Evolutionary conservation across 164 flowering plant genomes (phyloP).

Genomic region (Annona cherimola): DNA sequence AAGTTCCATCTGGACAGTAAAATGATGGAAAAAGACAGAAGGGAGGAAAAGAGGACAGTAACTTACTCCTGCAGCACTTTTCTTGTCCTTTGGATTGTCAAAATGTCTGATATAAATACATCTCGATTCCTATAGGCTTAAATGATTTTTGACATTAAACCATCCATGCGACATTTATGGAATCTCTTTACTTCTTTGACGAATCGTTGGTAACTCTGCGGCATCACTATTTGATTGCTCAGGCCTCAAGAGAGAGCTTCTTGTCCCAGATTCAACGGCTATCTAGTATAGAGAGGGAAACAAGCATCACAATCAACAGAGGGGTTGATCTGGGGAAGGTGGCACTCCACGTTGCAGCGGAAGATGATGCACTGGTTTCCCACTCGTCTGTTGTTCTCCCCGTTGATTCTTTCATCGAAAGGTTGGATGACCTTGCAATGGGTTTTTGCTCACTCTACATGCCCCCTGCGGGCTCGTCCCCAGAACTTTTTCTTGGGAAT

Average conservation of each 20-base stretch:
- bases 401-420: conserved; percentile 56
- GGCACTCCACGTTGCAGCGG: conserved; percentile 72
- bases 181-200: neutral
- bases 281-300: conserved; percentile 62
- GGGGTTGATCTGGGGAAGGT: conserved; percentile 59
- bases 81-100: neutral
- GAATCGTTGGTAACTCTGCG: neutral
- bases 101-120: neutral
- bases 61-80: neutral
- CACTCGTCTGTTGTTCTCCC: conserved; percentile 85
- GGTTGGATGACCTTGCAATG: conserved; percentile 65
- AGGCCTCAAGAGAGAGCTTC: conserved; percentile 69
- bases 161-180: neutral
- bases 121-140: neutral
- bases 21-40: too few relatives aligned
- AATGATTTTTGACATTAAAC: neutral
- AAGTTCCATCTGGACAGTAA: too few relatives aligned
- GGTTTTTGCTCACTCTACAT: conserved; percentile 47
- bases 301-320: conserved; percentile 64
- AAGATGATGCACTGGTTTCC: conserved; percentile 76
- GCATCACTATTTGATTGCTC: neutral
- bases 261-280: conserved; percentile 37
- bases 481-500: conserved; percentile 48
- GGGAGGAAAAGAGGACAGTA: neutral
- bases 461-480: conserved; percentile 42